A percentile compares a stretch with the other conserved stretches of the same genome.
phyloP scores from a whole-genome alignment of 202 grass and related monocot genomes.

The Eragrostis tef region DNA sequence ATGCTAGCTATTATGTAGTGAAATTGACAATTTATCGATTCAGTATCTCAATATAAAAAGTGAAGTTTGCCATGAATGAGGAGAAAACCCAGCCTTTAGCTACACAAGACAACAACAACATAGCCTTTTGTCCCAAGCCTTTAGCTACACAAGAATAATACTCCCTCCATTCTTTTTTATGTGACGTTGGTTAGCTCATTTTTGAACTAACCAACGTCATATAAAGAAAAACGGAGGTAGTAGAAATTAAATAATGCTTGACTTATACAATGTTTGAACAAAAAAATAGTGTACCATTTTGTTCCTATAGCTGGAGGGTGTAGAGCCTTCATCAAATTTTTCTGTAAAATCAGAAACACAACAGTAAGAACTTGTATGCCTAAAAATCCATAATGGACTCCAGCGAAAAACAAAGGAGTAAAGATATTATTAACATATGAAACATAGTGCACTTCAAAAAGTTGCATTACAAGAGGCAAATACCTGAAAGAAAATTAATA shows the following conservation, averaged over 20 bases:
- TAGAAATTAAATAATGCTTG: conserved; percentile 25
- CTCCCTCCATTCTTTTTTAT: no score
- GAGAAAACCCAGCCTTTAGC: conserved; percentile 13
- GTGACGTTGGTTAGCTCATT: no score
- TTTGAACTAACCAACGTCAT: no score
- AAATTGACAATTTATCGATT: neutral
- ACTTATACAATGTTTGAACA: conserved; percentile 11
- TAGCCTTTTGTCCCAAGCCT: no score
- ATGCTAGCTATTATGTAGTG: neutral
- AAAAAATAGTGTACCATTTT: conserved; percentile 61
- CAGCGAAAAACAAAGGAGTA: conserved; percentile 7
- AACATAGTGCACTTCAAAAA: conserved; percentile 12
- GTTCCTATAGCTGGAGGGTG: conserved; percentile 57
- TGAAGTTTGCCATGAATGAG: conserved; percentile 10
- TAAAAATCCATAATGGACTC: conserved; percentile 12
- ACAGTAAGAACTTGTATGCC: conserved; percentile 15
- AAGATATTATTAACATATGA: conserved; percentile 28
- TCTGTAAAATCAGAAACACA: conserved; percentile 56
- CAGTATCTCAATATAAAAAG: neutral
- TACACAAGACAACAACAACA: no score
- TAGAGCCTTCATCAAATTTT: conserved; percentile 63
- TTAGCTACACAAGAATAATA: no score
- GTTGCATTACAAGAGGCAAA: conserved; percentile 22
- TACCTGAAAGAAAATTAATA: conserved; percentile 87
- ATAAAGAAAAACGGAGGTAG: no score